phyloP scores from a whole-genome alignment of 768 basidiomycete species.

The Tylopilus rubrobrunneus region DNA sequence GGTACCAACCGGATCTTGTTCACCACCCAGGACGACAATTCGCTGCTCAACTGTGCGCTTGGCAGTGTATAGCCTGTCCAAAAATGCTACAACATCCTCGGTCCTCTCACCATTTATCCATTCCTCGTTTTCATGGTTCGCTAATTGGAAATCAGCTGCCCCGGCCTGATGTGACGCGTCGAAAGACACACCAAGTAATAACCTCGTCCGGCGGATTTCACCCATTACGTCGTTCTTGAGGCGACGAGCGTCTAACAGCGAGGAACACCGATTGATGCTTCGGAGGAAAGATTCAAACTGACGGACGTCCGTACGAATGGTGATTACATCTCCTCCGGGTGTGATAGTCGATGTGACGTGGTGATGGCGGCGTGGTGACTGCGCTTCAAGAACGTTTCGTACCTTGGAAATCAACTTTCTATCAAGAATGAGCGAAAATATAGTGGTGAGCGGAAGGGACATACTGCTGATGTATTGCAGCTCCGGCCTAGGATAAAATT shows the following conservation, averaged over 20 bases:
- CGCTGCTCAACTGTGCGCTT: constrained; percentile 84
- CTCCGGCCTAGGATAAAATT: constrained; percentile 47
- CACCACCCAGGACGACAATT: constrained; percentile 75
- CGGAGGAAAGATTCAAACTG: constrained; percentile 91
- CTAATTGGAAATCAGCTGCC: constrained; percentile 33
- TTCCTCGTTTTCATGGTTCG: constrained; percentile 82
- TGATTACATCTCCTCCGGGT: constrained; percentile 64
- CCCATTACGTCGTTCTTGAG: constrained; percentile 89
- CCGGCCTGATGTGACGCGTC: neutral
- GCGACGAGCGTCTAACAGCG: constrained; percentile 82
- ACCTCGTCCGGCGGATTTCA: constrained; percentile 81
- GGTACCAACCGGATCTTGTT: constrained; percentile 52
- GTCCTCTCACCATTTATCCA: constrained; percentile 86
- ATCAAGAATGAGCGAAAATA: constrained; percentile 5
- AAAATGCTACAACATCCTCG: constrained; percentile 80
- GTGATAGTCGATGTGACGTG: constrained; percentile 39
- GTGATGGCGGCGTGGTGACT: constrained; percentile 55
- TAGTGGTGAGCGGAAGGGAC: constrained; percentile 6
- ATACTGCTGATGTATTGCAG: constrained; percentile 66
- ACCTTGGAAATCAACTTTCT: constrained; percentile 88
- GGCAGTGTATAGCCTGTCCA: constrained; percentile 85
- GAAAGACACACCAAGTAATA: constrained; percentile 55
- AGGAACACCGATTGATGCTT: constrained; percentile 78
- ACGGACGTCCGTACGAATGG: constrained; percentile 71
- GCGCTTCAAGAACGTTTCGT: constrained; percentile 77